Evolutionary conservation across 2,329 filamentous ascomycete genomes (phyloP), one percentile per base, ranked within the genome.

Genomic region (Apiospora malaysiana): DNA sequence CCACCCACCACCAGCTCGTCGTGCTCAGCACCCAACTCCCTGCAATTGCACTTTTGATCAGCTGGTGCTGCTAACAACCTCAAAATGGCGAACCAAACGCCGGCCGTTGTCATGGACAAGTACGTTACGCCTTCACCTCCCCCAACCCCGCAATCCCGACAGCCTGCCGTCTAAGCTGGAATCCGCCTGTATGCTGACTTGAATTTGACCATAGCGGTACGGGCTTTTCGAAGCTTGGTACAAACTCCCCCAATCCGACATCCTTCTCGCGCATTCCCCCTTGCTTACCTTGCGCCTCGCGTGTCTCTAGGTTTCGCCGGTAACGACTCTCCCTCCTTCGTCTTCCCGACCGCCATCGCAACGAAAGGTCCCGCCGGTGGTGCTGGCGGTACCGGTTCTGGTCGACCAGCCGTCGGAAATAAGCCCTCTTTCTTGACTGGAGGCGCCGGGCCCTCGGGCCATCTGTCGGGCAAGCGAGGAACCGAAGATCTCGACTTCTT

Each of bases 91-190:
- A 93, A 93, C 86, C 95, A 98, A 91, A 98, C 96, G 82, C 96
- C 96, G 79, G 96, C 96, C 93, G 96, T 99, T 98, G 96, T 99
- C 94, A 99, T 99, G 95, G 96, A 99, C 96, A 99, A 99, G 96
- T 98, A 92, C 85, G 94, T 89, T 63, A 27, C 79, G 73, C 82
- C 79, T 75, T 77, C 79, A 74, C 79, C 78, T 79, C 78, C 71
- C 67, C 71, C 67, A 51, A 70, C 73, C 73, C 72, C 73, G 74
- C 74, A 73, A 70, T 71, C 70, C 68, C 69, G 76, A 73, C 72
- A 76, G 71, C 12, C 42, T 14, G 42, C 42, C 51, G 51, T 59
- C 68, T 73, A 42, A 69, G 70, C 65, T 71, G 69, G 72, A 73
- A 76, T 69, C 78, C 32, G 43, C 32, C 32, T 43, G 23, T 27